A percentile compares a stretch with the other conserved stretches of the same genome.
phyloP scores from a whole-genome alignment of 2,329 filamentous ascomycete species.

The Diaporthe sp. region DNA sequence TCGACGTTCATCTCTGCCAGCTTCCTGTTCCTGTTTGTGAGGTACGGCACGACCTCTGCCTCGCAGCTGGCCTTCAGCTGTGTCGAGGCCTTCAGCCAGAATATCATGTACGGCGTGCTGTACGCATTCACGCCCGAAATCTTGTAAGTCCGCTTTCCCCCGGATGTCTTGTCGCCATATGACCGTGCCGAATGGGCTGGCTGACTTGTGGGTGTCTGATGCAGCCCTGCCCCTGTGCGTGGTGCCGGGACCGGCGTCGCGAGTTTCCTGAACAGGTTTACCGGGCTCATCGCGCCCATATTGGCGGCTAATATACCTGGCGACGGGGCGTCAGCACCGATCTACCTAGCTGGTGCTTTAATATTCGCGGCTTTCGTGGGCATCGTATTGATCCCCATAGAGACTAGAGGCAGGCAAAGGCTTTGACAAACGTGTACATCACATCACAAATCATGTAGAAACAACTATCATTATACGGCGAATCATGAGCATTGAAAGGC shows the following conservation, averaged over 20 bases:
- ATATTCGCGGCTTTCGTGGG: slow-evolving; percentile 69
- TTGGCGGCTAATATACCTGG: slow-evolving; percentile 71
- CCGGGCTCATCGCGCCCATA: slow-evolving; percentile 75
- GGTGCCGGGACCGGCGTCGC: slow-evolving; percentile 79
- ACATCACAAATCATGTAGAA: background rate
- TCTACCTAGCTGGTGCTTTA: slow-evolving; percentile 66
- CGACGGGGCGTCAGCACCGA: slow-evolving; percentile 66
- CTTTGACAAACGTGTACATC: slow-evolving; percentile 49
- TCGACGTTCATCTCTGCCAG: slow-evolving; percentile 75
- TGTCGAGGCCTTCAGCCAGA: slow-evolving; percentile 77
- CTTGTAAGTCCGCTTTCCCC: slow-evolving; percentile 51
- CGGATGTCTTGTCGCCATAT: too few species aligned
- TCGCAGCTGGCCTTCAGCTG: slow-evolving; percentile 74
- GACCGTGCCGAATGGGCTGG: background rate
- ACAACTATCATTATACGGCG: background rate
- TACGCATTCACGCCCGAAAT: slow-evolving; percentile 84
- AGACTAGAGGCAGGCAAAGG: slow-evolving; percentile 69
- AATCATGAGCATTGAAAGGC: background rate
- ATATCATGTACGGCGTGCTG: slow-evolving; percentile 81
- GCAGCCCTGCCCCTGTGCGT: slow-evolving; percentile 70
- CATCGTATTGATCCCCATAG: slow-evolving; percentile 71
- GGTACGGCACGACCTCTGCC: slow-evolving; percentile 64
- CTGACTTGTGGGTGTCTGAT: background rate
- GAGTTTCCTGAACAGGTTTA: slow-evolving; percentile 75
- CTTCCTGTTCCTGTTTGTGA: slow-evolving; percentile 76